A percentile compares a stretch with the other conserved stretches of the same genome.
phyloP scores from a whole-genome alignment of 2,329 filamentous ascomycete genomes.

The Penicillium sp. region DNA sequence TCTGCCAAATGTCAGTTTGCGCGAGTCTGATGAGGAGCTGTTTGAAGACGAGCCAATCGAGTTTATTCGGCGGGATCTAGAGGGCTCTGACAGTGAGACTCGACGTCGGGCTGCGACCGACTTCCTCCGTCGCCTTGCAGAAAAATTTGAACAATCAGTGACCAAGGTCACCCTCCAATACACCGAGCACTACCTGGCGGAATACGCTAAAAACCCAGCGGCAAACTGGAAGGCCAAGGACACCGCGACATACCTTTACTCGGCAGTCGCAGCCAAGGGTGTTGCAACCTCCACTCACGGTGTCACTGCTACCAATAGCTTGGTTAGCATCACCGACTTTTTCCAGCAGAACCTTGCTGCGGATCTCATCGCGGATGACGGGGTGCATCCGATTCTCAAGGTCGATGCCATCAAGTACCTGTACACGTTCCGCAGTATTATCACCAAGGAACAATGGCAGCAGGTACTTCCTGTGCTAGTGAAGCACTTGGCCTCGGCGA shows the following conservation, averaged over 20 bases:
- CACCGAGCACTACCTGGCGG: conserved; percentile 72
- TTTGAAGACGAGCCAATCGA: conserved; percentile 99
- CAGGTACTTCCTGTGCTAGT: conserved; percentile 83
- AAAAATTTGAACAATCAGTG: conserved; percentile 78
- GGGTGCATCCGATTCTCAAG: conserved; percentile 77
- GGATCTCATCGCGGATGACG: conserved; percentile 68
- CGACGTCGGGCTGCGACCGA: conserved; percentile 87
- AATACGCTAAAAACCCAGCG: conserved; percentile 61
- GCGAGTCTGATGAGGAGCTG: conserved; percentile 89
- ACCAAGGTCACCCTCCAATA: conserved; percentile 84
- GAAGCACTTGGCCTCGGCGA: conserved; percentile 78
- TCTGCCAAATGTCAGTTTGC: conserved; percentile 81
- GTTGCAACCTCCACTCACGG: conserved; percentile 80
- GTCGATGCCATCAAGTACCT: conserved; percentile 98
- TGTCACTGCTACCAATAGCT: conserved; percentile 81
- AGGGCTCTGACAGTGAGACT: conserved; percentile 94
- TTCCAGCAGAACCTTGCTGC: conserved; percentile 87
- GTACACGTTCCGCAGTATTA: conserved; percentile 91
- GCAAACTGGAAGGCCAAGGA: conserved; percentile 95
- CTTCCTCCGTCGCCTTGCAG: conserved; percentile 81
- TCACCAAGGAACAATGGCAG: conserved; percentile 88
- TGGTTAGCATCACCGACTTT: conserved; percentile 86
- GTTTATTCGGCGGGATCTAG: conserved; percentile 89
- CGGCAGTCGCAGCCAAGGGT: conserved; percentile 89
- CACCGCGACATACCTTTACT: conserved; percentile 93